Evolutionary conservation across 163 green algal genomes (phyloP).

Genomic region (Coccomyxa subellipsoidea): DNA sequence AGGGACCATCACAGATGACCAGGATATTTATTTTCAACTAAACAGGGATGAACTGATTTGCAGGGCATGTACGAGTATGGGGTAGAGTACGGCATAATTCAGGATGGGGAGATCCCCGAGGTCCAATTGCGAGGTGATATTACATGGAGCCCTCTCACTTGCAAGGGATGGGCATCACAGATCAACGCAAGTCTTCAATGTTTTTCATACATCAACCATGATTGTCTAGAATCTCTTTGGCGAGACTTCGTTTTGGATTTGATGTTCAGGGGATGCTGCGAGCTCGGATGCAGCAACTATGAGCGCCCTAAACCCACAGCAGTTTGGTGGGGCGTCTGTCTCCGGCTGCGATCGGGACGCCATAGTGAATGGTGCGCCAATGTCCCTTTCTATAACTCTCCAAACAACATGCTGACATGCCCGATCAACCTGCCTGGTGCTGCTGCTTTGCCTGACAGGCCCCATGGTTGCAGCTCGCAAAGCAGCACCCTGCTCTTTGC

Average conservation of each 20-base stretch:
- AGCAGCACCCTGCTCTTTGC: no score
- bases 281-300: not conserved
- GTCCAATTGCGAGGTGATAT: slow-evolving; percentile 19
- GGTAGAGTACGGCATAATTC: slow-evolving; percentile 28
- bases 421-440: not conserved
- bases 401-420: not conserved
- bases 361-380: not conserved
- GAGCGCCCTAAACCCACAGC: not conserved
- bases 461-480: no score
- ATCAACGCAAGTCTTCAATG: not conserved
- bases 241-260: no score
- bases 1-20: not conserved
- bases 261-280: not conserved
- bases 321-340: not conserved
- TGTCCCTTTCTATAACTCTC: no score
- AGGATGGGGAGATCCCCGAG: slow-evolving; percentile 19
- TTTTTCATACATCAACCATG: no score
- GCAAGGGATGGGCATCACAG: not conserved
- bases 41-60: not conserved
- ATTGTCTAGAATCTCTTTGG: no score
- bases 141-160: not conserved
- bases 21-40: not conserved
- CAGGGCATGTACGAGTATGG: slow-evolving; percentile 41
- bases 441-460: no score
- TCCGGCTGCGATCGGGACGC: not conserved